These are phyloP conservation scores for Haplosporangium sp. DNA, from an alignment of 371 early-diverging fungal genomes.

Conservation along the genomic window DNA sequence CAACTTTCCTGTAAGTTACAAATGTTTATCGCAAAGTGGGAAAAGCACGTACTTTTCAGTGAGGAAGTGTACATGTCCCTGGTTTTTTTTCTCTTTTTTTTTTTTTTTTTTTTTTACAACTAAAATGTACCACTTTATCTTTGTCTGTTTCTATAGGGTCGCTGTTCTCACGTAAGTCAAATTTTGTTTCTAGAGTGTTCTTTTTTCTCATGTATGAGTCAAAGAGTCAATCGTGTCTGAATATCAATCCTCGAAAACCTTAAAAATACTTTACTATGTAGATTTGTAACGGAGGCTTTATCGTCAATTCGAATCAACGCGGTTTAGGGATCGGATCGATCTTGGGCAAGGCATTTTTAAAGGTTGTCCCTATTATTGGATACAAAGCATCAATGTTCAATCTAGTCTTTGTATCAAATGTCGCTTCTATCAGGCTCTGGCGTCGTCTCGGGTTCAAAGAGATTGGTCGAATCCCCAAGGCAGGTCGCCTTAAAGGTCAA, in stretches of 20 bases:
- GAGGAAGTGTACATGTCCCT: not conserved
- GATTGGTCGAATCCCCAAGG: conserved; percentile 76
- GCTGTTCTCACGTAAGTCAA: conserved; percentile 67
- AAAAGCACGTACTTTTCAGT: not conserved
- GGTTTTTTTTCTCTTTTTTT: not conserved
- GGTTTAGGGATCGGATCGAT: conserved; percentile 73
- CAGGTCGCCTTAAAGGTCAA: conserved; percentile 63
- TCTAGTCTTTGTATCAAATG: conserved; percentile 80
- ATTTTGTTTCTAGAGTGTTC: not conserved
- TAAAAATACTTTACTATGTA: conserved; percentile 15
- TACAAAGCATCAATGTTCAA: conserved; percentile 86
- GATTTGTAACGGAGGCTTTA: conserved; percentile 85
- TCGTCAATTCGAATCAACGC: conserved; percentile 65
- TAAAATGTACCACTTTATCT: not conserved
- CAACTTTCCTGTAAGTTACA: conserved; percentile 73
- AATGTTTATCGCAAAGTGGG: not conserved
- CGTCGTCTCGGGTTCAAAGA: conserved; percentile 72
- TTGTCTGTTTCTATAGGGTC: conserved; percentile 41
- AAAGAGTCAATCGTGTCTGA: not conserved
- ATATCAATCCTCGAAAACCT: not conserved
- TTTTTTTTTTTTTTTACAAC: not conserved
- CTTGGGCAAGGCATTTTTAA: conserved; percentile 75
- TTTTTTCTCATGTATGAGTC: not conserved
- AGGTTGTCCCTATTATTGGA: conserved; percentile 73
- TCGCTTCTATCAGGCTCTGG: conserved; percentile 76